Evolutionary conservation across 352 stramenopile genomes (phyloP).

Genomic region (Elongisporangium prolatum): DNA sequence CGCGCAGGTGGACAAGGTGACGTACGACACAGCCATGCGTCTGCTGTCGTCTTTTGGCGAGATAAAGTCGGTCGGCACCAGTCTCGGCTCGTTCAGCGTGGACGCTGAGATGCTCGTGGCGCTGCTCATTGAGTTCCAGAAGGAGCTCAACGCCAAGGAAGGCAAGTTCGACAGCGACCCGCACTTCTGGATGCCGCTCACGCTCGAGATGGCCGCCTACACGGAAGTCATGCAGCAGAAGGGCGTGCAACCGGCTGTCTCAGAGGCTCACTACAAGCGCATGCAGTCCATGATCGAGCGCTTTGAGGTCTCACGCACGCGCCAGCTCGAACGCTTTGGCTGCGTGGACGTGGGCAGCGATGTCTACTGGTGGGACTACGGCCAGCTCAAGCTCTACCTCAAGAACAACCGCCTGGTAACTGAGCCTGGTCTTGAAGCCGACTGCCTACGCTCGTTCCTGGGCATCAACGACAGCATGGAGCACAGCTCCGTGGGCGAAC

Average conservation of each 20-base stretch:
- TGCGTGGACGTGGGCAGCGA: slow-evolving; percentile 96
- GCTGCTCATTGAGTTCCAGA: slow-evolving; percentile 91
- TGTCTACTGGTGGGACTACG: slow-evolving; percentile 99
- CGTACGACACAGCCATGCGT: slow-evolving; percentile 92
- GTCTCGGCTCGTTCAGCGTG: slow-evolving; percentile 95
- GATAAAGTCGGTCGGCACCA: slow-evolving; percentile 94
- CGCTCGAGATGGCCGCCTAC: slow-evolving; percentile 90
- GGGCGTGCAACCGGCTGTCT: slow-evolving; percentile 66
- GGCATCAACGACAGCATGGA: slow-evolving; percentile 72
- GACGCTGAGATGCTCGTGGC: slow-evolving; percentile 89
- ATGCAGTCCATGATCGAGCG: slow-evolving; percentile 89
- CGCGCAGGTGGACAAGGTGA: slow-evolving; percentile 97
- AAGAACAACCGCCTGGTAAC: slow-evolving; percentile 96
- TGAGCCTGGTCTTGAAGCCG: slow-evolving; percentile 72
- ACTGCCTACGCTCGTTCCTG: slow-evolving; percentile 76
- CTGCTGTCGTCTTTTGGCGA: slow-evolving; percentile 92
- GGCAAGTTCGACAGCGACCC: slow-evolving; percentile 97
- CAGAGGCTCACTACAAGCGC: slow-evolving; percentile 85
- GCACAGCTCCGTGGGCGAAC: slow-evolving; percentile 67
- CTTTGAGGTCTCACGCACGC: slow-evolving; percentile 68
- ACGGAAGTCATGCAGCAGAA: slow-evolving; percentile 95
- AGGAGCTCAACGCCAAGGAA: slow-evolving; percentile 87
- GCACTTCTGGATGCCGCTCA: slow-evolving; percentile 98
- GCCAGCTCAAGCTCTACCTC: slow-evolving; percentile 97
- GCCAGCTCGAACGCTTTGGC: slow-evolving; percentile 91